Base-by-base conservation (phyloP, 805 yeast species). In the Candida patagonica region DNA sequence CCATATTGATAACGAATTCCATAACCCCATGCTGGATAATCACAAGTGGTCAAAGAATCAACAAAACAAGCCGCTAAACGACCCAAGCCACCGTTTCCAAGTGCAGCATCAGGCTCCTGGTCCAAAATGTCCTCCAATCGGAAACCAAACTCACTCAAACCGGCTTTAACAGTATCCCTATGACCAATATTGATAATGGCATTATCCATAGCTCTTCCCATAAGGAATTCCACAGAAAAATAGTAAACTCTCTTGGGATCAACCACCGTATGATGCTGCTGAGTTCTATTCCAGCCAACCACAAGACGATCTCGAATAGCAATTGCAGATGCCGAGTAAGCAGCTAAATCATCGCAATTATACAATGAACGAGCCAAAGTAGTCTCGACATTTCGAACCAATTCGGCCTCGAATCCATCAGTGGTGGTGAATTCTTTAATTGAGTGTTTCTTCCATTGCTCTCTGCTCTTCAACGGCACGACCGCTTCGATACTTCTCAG, bases 11-110 rank as follows among this genome's bases (percentile, higher is more conserved):
- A 87, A 58, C 94, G 80, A 51, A 87, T 67, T 44, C 96, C 96
- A 60, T 87, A 87, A 47, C 96, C 96, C 96, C 96, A 87, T 38
- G 94, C 95, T 13, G 94, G 86, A 60, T 83, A 84, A 60, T 83
- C 78, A 49, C 83, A 80, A 4, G 94, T 78, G 26, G 92, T 76
- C 58, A 87, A 66, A 1, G 95, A 85, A 63, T 88, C 96, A 35
- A 87, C 75, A 57, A 86, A 87, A 63, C 96, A 88, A 16, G 96
- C 95, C 17, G 96, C 96, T 56, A 87, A 69, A 58, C 96, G 76
- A 47, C 96, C 96, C 42, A 87, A 67, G 48, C 96, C 96, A 57
- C 96, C 96, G 55, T 88, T 88, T 54, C 96, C 96, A 41, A 87
- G 71, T 20, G 87, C 96, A 8, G 96, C 95, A 61, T 87, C 96